phyloP scores from a whole-genome alignment of 73 alveolate species.

The Paramecium sonneborni region DNA sequence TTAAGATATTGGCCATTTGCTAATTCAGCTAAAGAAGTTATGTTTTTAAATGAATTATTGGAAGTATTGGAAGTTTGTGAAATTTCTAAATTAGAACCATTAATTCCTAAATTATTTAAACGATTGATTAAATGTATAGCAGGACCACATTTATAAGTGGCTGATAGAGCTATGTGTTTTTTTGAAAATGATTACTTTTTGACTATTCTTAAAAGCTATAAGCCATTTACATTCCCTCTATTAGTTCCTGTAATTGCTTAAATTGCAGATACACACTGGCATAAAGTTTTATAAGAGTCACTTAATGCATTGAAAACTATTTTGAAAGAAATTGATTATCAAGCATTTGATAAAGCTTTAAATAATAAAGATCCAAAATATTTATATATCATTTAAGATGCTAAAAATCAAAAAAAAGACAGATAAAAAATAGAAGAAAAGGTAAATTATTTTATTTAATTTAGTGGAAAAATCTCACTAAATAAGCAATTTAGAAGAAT shows the following conservation, averaged over 20 bases:
- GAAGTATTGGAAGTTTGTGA: constrained; percentile 93
- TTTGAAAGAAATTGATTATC: constrained; percentile 85
- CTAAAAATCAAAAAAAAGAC: constrained; percentile 67
- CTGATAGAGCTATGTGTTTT: constrained; percentile 95
- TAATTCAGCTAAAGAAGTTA: constrained; percentile 92
- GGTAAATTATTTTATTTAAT: not conserved
- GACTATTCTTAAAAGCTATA: constrained; percentile 78
- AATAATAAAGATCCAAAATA: constrained; percentile 53
- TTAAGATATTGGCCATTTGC: constrained; percentile 95
- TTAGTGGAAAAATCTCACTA: constrained; percentile 72
- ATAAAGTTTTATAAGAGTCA: constrained; percentile 82
- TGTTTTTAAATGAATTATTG: constrained; percentile 84
- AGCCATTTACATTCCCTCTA: constrained; percentile 85
- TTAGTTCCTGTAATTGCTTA: constrained; percentile 86
- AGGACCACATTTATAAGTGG: constrained; percentile 90
- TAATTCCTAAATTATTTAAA: constrained; percentile 83
- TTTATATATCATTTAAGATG: not conserved
- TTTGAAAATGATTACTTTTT: constrained; percentile 87
- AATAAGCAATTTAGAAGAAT: constrained; percentile 32
- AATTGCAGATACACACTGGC: constrained; percentile 91
- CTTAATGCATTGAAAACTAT: constrained; percentile 83
- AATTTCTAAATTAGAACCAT: constrained; percentile 80
- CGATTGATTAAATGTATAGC: constrained; percentile 86
- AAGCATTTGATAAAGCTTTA: constrained; percentile 84
- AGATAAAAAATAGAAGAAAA: constrained; percentile 76